These are phyloP conservation scores for Apiospora rasikravindrae DNA, from an alignment of 2,329 filamentous ascomycete genomes.

Conservation along the genomic window DNA sequence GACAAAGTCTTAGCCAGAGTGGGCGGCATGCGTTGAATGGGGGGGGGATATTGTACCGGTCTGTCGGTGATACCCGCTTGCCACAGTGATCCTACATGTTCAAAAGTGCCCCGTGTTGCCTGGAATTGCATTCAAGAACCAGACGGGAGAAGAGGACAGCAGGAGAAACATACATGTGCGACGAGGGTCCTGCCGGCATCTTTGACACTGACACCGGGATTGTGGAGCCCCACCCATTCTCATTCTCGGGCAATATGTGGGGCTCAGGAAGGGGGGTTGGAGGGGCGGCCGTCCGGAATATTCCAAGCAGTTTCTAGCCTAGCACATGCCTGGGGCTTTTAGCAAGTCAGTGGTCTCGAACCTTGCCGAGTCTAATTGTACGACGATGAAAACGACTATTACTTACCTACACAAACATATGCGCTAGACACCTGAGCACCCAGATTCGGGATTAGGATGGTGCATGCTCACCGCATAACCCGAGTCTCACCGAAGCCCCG, in stretches of 20 bases:
- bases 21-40: not conserved
- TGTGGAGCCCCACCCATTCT: not conserved
- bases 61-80: not conserved
- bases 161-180: too few relatives aligned
- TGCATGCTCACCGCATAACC: constrained; percentile 8
- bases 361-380: constrained; percentile 13
- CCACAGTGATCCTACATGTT: not conserved
- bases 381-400: not conserved
- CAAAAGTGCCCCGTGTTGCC: not conserved
- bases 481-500: not conserved
- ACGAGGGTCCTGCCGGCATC: not conserved
- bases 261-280: not conserved
- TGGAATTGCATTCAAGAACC: too few relatives aligned
- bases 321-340: not conserved
- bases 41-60: not conserved
- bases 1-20: not conserved
- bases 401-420: not conserved
- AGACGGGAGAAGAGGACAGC: too few relatives aligned
- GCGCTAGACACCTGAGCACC: not conserved
- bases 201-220: not conserved
- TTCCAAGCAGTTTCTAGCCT: constrained; percentile 14
- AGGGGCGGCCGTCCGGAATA: not conserved
- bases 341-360: not conserved
- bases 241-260: not conserved
- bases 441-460: not conserved